Evolutionary conservation across 148 eudicot genomes (phyloP).

Genomic region (Gaultheria prostrata): DNA sequence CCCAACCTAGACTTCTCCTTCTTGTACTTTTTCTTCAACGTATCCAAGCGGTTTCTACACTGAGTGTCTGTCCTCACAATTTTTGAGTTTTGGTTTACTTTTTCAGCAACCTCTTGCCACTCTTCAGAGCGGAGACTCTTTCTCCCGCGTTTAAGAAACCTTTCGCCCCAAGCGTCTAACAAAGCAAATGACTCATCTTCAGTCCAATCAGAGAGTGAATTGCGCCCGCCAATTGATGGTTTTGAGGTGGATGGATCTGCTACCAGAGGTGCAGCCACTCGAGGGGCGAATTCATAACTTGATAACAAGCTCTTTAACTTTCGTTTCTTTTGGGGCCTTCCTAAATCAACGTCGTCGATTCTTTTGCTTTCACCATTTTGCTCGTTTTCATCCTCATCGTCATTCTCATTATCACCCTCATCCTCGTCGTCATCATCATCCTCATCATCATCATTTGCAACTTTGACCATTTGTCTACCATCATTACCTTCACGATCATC

Average conservation of each 20-base stretch:
- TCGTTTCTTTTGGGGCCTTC: conserved; percentile 56
- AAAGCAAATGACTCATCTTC: conserved; percentile 63
- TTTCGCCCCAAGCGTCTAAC: conserved; percentile 78
- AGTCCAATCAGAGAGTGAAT: conserved; percentile 60
- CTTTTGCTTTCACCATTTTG: conserved; percentile 16
- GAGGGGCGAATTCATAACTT: conserved; percentile 74
- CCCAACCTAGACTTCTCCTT: conserved; percentile 49
- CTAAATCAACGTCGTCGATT: conserved; percentile 18
- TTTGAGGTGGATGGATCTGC: conserved; percentile 27
- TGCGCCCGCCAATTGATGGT: conserved; percentile 45
- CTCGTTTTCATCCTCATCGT: conserved; percentile 26
- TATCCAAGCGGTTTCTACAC: conserved; percentile 70
- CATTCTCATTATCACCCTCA: conserved; percentile 33
- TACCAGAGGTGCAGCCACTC: conserved; percentile 40
- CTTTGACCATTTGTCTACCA: conserved; percentile 34
- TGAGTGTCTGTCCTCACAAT: conserved; percentile 59
- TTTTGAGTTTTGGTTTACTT: conserved; percentile 52
- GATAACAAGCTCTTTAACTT: conserved; percentile 56
- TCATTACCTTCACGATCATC: conserved; percentile 27
- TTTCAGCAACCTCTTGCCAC: conserved; percentile 81
- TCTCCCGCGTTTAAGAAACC: conserved; percentile 56
- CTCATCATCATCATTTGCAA: conserved; percentile 33
- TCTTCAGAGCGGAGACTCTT: conserved; percentile 71
- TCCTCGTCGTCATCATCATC: conserved; percentile 19
- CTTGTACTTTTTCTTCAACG: conserved; percentile 76